These are phyloP conservation scores for Nakazawaea siamensis DNA, from an alignment of 805 yeast genomes.

Conservation along the genomic window DNA sequence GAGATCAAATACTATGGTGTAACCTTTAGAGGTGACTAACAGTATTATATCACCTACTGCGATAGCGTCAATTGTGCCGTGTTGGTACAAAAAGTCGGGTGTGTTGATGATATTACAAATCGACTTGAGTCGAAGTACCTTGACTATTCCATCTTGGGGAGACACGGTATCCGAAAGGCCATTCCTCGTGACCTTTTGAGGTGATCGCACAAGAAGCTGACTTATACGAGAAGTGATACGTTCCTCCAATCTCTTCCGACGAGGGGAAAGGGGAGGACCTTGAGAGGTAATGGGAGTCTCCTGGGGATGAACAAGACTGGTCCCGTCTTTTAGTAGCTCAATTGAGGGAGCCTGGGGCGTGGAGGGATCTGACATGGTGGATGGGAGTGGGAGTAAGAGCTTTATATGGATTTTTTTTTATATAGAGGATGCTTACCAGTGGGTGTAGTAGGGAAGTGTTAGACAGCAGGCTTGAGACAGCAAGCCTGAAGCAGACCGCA, in stretches of 20 bases:
- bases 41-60: slow-evolving; percentile 39
- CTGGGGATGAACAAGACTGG: neutral
- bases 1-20: slow-evolving; percentile 57
- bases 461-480: no score
- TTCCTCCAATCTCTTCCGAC: slow-evolving; percentile 2
- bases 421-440: no score
- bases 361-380: no score
- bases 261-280: neutral
- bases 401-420: no score
- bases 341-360: no score
- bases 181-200: no score
- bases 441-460: no score
- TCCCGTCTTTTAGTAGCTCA: neutral
- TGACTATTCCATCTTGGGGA: slow-evolving; percentile 2
- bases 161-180: no score
- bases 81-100: slow-evolving; percentile 15
- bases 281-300: slow-evolving; percentile 1
- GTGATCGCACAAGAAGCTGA: neutral
- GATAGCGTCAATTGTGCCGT: slow-evolving; percentile 46
- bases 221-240: slow-evolving; percentile 6
- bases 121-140: slow-evolving; percentile 15
- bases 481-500: no score
- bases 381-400: no score
- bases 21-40: slow-evolving; percentile 67
- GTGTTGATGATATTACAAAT: slow-evolving; percentile 16